Evolutionary conservation across 1,139 yeast species (phyloP), one percentile per base, ranked within the genome.

Genomic region (Magnusiomyces tetraspermus): DNA sequence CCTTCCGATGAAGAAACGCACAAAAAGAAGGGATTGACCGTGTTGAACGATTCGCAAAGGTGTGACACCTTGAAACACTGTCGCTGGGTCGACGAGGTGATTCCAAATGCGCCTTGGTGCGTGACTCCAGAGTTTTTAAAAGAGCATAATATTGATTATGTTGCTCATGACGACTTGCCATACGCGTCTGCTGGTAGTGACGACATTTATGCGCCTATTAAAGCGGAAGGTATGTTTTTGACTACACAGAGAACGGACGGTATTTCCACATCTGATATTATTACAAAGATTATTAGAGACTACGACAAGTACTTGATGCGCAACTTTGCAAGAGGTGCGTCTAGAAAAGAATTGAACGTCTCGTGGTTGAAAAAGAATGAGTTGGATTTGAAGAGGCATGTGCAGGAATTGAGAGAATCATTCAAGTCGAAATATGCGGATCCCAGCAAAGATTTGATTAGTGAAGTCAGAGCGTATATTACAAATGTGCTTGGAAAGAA

Each of bases 241-340:
- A 85, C 95, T 8, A 92, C 98, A 0, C 98, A 92, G 71, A 79
- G 98, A 67, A 92, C 98, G 0, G 96, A 90, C 60, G 98, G 98
- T 17, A 83, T 92, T 48, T 86, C 96, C 13, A 92, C 98, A 0
- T 85, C 96, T 43, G 97, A 92, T 68, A 92, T 92, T 59, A 92
- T 92, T 63, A 90, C 97, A 56, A 88, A 86, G 67, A 87, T 92
- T 63, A 90, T 92, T 61, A 79, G 94, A 61, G 97, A 92, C 71
- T 92, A 92, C 70, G 98, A 92, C 74, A 89, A 90, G 73, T 92
- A 92, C 69, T 75, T 92, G 68, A 85, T 90, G 92, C 80, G 98
- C 67, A 92, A 92, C 71, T 92, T 92, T 70, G 96, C 96, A 13
- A 79, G 98, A 59, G 98, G 98, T 51, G 97, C 97, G 10, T 86